Evolutionary conservation across 2,329 filamentous ascomycete genomes (phyloP).

Genomic region (Fusarium napiforme): DNA sequence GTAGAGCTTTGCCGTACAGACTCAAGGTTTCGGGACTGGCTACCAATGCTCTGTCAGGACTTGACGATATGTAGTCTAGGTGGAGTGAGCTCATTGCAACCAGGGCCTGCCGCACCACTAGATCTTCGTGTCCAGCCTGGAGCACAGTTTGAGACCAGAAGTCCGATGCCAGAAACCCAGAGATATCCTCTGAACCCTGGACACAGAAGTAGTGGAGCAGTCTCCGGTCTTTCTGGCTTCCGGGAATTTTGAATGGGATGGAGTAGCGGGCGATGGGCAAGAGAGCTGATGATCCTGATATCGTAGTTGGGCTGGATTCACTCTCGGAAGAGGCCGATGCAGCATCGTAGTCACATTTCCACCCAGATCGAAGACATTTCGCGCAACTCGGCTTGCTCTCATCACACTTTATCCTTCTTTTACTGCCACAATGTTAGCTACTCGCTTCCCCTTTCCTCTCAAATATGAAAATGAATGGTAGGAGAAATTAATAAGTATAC

Average conservation of each 20-base stretch:
- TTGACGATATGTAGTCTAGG: background rate
- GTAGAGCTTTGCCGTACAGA: background rate
- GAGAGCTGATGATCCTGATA: background rate
- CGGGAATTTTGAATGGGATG: slow-evolving; percentile 11
- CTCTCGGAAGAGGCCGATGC: no score
- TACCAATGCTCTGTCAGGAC: background rate
- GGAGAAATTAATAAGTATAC: background rate
- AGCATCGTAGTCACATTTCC: slow-evolving; percentile 1
- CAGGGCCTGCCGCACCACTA: slow-evolving; percentile 2
- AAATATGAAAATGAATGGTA: no score
- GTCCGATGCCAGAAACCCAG: slow-evolving; percentile 2
- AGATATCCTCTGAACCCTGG: slow-evolving; percentile 3
- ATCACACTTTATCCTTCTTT: slow-evolving; percentile 18
- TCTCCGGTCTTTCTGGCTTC: slow-evolving; percentile 8
- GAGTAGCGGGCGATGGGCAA: slow-evolving; percentile 2
- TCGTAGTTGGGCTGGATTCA: accelerated
- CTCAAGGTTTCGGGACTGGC: background rate
- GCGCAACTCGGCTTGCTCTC: background rate
- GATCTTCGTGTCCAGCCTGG: slow-evolving; percentile 3
- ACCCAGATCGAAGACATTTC: slow-evolving; percentile 3
- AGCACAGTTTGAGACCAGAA: slow-evolving; percentile 16
- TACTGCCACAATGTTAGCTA: background rate
- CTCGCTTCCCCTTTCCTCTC: no score
- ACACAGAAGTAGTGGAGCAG: slow-evolving; percentile 20
- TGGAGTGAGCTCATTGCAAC: slow-evolving; percentile 19